Base-by-base conservation (phyloP, 75 land plant species). In the Pseudotsuga menziesii region DNA sequence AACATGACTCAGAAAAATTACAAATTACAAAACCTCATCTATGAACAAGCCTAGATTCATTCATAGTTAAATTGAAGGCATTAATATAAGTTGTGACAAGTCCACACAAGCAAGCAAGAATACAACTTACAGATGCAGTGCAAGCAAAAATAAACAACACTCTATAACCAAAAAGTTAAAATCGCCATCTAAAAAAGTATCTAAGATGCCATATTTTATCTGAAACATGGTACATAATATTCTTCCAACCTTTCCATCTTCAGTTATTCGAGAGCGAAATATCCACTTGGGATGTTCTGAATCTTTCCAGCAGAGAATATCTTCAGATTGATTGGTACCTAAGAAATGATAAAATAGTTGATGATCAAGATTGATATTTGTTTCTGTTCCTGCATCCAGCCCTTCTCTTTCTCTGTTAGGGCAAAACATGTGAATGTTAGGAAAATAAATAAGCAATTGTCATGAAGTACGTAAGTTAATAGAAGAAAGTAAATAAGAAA, bases 301-400 rank as follows among this genome's bases (percentile, higher is more conserved):
- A 79, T 94, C 93, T 77, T 75, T 90, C 94, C 95, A 97, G 83
- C 99, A 97, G 76, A 97, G 69, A 58, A 97, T 83, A 83, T 97
- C 99, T 73, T 97, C 88, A 8, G 94, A 92, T 77, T 97, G 99
- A 79, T 94, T 88, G 11, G 99, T 94, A 1, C 99, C 99, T 75
- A 97, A 76, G 56, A 88, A 83, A 77, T 97, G 99, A 52, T 97
- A 97, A 75, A 81, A 95, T 0, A 95, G 57, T 79, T 94, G 89
- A 27, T 97, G 99, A 78, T 89, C 79, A 16, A 95, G 77, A 74
- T 91, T 95, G 5, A 86, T 66, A 72, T 85, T 83, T 9, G 91
- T 97, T 83, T 92, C 97, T 20, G 91, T 92, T 93, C 98, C 99
- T 78, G 92, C 96, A 84, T 93, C 98, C 67, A 80, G 15, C 11